These are phyloP conservation scores for Lactarius evosmus DNA, from an alignment of 768 basidiomycete genomes.

Conservation along the genomic window DNA sequence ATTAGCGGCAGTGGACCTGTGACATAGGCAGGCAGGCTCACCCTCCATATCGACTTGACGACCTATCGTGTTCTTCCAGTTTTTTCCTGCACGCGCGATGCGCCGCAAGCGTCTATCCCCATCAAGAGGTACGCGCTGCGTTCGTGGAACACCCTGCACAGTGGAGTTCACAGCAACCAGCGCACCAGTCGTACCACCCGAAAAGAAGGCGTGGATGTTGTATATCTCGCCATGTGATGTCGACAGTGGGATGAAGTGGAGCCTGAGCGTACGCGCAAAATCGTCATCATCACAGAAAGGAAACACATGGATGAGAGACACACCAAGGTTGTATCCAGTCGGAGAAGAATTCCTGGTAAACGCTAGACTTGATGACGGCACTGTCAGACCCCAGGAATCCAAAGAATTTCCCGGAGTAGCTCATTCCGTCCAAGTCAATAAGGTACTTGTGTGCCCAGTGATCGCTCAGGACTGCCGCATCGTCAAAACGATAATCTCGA, in stretches of 20 bases:
- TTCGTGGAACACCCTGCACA: conserved; percentile 33
- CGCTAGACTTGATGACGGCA: conserved; percentile 84
- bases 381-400: conserved; percentile 83
- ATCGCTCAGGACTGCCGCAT: conserved; percentile 74
- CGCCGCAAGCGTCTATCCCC: conserved; percentile 71
- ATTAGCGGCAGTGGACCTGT: conserved; percentile 23
- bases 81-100: conserved; percentile 88
- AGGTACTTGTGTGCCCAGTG: conserved; percentile 93
- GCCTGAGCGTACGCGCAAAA: conserved; percentile 44
- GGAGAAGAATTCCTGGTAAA: conserved; percentile 87
- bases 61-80: conserved; percentile 86
- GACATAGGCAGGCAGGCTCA: conserved; percentile 37
- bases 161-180: conserved; percentile 54
- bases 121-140: conserved; percentile 43
- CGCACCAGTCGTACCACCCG: conserved; percentile 67
- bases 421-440: conserved; percentile 92
- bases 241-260: conserved; percentile 93
- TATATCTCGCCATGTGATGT: conserved; percentile 87
- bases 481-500: conserved; percentile 62
- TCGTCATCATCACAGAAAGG: neutral
- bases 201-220: conserved; percentile 91
- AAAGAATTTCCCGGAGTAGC: conserved; percentile 89
- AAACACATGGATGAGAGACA: conserved; percentile 28
- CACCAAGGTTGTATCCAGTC: conserved; percentile 93
- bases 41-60: conserved; percentile 91